phyloP scores from a whole-genome alignment of 1,139 yeast species.

The Candida mesenterica region DNA sequence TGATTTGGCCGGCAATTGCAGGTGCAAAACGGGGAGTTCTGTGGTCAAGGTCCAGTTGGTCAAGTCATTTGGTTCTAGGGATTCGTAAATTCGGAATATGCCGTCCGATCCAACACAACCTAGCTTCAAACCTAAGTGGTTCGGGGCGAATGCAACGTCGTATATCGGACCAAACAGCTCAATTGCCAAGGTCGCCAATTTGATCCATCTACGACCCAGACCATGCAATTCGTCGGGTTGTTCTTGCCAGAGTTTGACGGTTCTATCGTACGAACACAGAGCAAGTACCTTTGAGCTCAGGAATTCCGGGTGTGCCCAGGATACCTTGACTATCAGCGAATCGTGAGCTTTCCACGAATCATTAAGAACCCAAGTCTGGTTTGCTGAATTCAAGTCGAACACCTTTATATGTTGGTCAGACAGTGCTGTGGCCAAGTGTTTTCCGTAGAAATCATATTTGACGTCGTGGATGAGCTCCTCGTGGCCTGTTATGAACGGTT shows the following conservation, averaged over 20 bases:
- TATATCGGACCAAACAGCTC: constrained; percentile 89
- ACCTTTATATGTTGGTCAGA: constrained; percentile 91
- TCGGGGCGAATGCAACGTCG: constrained; percentile 87
- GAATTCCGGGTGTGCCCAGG: constrained; percentile 95
- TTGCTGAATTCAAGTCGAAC: constrained; percentile 62
- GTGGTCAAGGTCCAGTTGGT: constrained; percentile 76
- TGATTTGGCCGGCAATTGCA: constrained; percentile 66
- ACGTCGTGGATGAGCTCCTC: constrained; percentile 89
- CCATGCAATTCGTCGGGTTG: constrained; percentile 73
- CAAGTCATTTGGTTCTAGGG: constrained; percentile 82
- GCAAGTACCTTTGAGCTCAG: constrained; percentile 75
- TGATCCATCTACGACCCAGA: constrained; percentile 80
- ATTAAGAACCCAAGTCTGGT: constrained; percentile 68
- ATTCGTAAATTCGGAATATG: constrained; percentile 79
- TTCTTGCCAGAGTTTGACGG: constrained; percentile 90
- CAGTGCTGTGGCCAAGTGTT: constrained; percentile 85
- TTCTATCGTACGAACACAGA: constrained; percentile 85
- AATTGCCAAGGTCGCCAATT: constrained; percentile 64
- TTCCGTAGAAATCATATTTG: constrained; percentile 86
- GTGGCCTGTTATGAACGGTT: constrained; percentile 84
- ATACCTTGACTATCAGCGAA: constrained; percentile 73
- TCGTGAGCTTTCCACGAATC: constrained; percentile 97
- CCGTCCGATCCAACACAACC: constrained; percentile 95
- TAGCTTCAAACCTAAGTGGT: constrained; percentile 75
- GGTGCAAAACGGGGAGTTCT: constrained; percentile 68